A percentile compares a stretch with the other conserved stretches of the same genome.
Evolutionary conservation across 345 rosid species (phyloP).

Genomic region (Aquilaria yunnanensis): DNA sequence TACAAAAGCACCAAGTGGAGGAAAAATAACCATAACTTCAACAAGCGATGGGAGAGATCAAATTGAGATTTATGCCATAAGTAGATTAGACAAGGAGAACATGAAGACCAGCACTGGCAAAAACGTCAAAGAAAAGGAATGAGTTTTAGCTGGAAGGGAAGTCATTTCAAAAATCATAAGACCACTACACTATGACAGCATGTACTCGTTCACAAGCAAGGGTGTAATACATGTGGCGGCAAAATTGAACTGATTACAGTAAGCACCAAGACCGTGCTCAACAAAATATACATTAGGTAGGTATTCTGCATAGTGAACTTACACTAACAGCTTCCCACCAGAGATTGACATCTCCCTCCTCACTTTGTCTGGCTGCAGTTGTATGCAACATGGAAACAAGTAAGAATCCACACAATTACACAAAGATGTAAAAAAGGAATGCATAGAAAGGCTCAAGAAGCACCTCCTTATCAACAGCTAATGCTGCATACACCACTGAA

Average conservation of each 20-base stretch:
- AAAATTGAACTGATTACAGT: no score
- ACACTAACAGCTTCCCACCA: conserved; percentile 74
- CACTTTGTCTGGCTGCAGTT: conserved; percentile 98
- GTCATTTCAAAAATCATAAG: no score
- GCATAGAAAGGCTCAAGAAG: not conserved
- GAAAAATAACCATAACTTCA: not conserved
- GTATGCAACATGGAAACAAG: conserved; percentile 20
- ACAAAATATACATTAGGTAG: conserved; percentile 15
- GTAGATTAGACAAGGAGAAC: not conserved
- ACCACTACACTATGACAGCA: not conserved
- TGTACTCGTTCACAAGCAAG: conserved; percentile 41
- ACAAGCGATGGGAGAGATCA: not conserved
- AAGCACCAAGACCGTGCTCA: no score
- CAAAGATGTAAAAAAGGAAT: not conserved
- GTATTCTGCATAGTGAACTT: conserved; percentile 15
- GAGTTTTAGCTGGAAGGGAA: no score
- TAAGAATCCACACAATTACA: not conserved
- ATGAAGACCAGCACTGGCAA: no score
- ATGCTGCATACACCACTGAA: conserved; percentile 54
- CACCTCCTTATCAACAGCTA: conserved; percentile 93
- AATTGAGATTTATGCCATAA: not conserved
- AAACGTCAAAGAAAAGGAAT: no score
- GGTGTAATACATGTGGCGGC: conserved; percentile 19
- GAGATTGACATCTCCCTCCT: conserved; percentile 57
- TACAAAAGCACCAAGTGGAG: not conserved